Evolutionary conservation across 2,329 filamentous ascomycete species (phyloP), one percentile per base, ranked within the genome.

Genomic region (Aspergillus sergii): DNA sequence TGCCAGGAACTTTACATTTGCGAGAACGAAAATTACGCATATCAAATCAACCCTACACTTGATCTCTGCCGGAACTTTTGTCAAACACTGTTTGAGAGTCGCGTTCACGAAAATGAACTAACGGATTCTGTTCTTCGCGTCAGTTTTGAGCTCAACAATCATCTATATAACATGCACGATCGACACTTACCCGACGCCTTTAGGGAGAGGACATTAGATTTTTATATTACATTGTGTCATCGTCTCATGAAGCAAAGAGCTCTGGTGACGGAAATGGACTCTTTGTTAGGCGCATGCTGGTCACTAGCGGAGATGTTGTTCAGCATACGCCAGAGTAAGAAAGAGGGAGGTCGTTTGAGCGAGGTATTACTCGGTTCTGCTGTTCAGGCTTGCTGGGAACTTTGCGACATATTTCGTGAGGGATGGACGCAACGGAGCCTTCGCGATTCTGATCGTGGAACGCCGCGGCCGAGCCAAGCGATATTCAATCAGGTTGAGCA

Each of bases 61-160:
- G 93, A 97, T 75, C 82, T 97, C 5, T 97, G 93, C 75, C 89
- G 93, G 26, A 92, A 96, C 68, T 97, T 98, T 73, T 97, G 93
- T 71, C 93, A 97, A 78, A 87, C 93, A 0, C 82, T 97, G 12
- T 98, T 97, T 72, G 94, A 97, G 73, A 89, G 94, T 21, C 86
- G 94, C 45, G 86, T 90, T 64, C 89, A 89, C 67, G 88, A 90
- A 58, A 91, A 96, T 66, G 92, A 95, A 71, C 81, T 88, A 1
- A 87, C 91, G 0, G 94, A 98, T 76, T 96, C 94, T 0, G 90
- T 97, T 16, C 80, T 98, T 54, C 86, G 94, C 55, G 94, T 97
- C 68, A 97, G 92, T 79, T 97, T 97, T 74, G 94, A 97, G 79
- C 84, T 97, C 28, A 97, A 96, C 79, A 97, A 96, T 71, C 94